phyloP scores from a whole-genome alignment of 2,329 filamentous ascomycete species.

The Tympanopsis confertula region DNA sequence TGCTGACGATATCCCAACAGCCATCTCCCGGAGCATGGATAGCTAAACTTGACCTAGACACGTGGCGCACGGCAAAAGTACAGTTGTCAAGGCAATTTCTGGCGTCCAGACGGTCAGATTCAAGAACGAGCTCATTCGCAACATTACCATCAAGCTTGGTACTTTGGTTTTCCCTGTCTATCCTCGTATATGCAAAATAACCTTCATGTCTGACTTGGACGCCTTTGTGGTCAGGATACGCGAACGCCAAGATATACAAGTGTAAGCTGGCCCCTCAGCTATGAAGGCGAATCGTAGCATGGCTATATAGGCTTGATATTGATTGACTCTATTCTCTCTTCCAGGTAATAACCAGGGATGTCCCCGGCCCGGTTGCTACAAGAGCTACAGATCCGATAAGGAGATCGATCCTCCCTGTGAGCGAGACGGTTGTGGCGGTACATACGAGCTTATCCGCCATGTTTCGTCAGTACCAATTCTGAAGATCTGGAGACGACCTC shows the following conservation, averaged over 20 bases:
- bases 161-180: too few relatives aligned
- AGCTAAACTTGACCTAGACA: constrained; percentile 99
- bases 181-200: too few relatives aligned
- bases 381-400: constrained; percentile 97
- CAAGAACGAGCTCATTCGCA: constrained; percentile 98
- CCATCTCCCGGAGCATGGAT: too few relatives aligned
- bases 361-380: constrained; percentile 87
- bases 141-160: constrained; percentile 99
- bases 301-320: too few relatives aligned
- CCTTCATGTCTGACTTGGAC: too few relatives aligned
- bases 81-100: constrained; percentile 97
- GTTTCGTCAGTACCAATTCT: constrained; percentile 61
- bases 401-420: constrained; percentile 95
- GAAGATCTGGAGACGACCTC: not conserved
- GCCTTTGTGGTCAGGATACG: too few relatives aligned
- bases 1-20: too few relatives aligned
- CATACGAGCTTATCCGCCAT: constrained; percentile 78
- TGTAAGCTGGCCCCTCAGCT: too few relatives aligned
- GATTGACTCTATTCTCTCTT: too few relatives aligned
- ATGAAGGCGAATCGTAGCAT: too few relatives aligned
- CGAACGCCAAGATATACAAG: constrained; percentile 99
- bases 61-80: constrained; percentile 97
- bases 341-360: constrained; percentile 82
- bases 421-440: constrained; percentile 79
- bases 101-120: constrained; percentile 99